Evolutionary conservation across 345 rosid species (phyloP), one percentile per base, ranked within the genome.

Genomic region (Eucalyptus shirleyi): DNA sequence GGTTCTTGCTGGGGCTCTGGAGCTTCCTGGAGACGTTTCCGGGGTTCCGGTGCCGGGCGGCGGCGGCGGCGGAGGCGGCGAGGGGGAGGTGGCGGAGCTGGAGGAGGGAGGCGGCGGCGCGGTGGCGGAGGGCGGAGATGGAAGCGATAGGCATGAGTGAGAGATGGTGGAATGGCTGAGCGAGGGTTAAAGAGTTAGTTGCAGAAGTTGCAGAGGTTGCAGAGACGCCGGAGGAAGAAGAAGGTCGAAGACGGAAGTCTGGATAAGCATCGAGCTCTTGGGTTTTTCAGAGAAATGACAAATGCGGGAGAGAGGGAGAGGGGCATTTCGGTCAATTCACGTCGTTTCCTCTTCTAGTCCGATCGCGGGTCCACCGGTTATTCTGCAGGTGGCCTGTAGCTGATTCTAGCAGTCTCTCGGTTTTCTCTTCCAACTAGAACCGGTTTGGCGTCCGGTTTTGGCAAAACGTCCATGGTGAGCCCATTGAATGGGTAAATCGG

Each of bases 1-100:
- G 91, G 88, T 95, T 95, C 88, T 95, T 96, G 92, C 88, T 91
- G n/a, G 94, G 97, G 87, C 50, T 60, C 87, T 91, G 95, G 80
- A 92, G 93, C 86, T 91, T 95, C 87, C 94, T 87, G 45, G 95
- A 92, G 89, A 92, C 92, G 34, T 85, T 92, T 91, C 86, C 88
- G 26, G 93, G 95, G 88, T 92, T 92, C 24, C 93, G 95, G 81
- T 93, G 97, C 89, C 93, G 90, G 88, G 96, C 92, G 34, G 95
- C 32, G 89, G 47, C 49, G 50, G 90, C 24, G 34, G 95, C 40
- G 89, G 47, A 42, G 59, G 90, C 28, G 26, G 67, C 82, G 47
- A 89, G 59, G 67, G 93, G 50, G 24, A 90, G 28, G 90, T 55
- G 93, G 92, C 93, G 96, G 94, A 92, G 92, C 89, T 94, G 88